phyloP scores from a whole-genome alignment of 371 early-diverging fungal species.

The Batkoa obscura region DNA sequence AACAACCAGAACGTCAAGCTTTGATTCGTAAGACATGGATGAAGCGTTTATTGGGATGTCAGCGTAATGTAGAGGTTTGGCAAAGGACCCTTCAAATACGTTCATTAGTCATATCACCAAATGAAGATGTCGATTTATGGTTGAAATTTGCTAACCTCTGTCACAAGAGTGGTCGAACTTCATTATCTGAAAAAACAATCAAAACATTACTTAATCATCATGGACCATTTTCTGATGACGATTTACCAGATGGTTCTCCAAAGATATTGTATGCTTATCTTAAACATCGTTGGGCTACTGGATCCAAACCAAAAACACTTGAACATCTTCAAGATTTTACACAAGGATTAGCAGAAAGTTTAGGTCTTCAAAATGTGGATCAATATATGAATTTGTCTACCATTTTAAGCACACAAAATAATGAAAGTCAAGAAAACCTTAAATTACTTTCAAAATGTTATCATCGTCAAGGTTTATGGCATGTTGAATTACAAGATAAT shows the following conservation, averaged over 20 bases:
- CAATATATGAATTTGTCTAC: slow-evolving; percentile 12
- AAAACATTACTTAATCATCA: slow-evolving; percentile 30
- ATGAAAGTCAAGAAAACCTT: slow-evolving; percentile 4
- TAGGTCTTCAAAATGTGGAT: slow-evolving; percentile 14
- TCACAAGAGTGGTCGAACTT: slow-evolving; percentile 71
- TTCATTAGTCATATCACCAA: slow-evolving; percentile 75
- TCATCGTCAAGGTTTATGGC: slow-evolving; percentile 87
- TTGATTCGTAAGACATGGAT: slow-evolving; percentile 79
- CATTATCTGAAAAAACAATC: slow-evolving; percentile 64
- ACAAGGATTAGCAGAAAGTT: slow-evolving; percentile 30
- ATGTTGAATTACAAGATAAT: slow-evolving; percentile 56
- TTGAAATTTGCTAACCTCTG: slow-evolving; percentile 91
- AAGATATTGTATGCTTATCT: slow-evolving; percentile 83
- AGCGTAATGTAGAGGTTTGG: slow-evolving; percentile 92
- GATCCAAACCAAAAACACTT: slow-evolving; percentile 30
- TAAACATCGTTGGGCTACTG: slow-evolving; percentile 86
- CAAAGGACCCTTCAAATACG: slow-evolving; percentile 77
- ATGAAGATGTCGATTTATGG: slow-evolving; percentile 85
- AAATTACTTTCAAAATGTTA: slow-evolving; percentile 73
- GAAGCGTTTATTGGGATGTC: slow-evolving; percentile 66
- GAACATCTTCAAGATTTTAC: slow-evolving; percentile 40
- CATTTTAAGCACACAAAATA: not conserved
- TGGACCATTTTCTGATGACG: not conserved
- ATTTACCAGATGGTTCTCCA: slow-evolving; percentile 27
- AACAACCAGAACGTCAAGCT: slow-evolving; percentile 59